Conservation (phyloP, 345 rosid genomes). For the Microthlaspi erraticum region DNA sequence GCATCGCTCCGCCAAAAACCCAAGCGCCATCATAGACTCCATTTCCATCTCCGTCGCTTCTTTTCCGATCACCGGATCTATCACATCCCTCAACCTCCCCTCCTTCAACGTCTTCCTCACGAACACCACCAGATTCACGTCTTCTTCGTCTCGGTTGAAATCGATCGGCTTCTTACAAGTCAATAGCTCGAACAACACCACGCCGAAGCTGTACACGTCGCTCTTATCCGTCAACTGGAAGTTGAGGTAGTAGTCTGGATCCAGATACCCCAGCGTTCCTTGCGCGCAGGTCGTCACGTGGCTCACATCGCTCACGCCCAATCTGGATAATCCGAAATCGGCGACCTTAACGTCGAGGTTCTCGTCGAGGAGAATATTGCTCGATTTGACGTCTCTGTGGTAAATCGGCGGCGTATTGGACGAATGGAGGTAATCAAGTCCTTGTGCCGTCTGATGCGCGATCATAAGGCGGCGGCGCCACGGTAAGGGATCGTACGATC, state of each 20-base stretch:
- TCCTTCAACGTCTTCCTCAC: constrained; percentile 50
- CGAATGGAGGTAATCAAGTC: constrained; percentile 61
- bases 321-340: constrained; percentile 63
- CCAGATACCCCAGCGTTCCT: constrained; percentile 68
- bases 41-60: constrained; percentile 45
- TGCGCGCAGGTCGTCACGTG: constrained; percentile 66
- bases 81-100: constrained; percentile 47
- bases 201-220: constrained; percentile 70
- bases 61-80: constrained; percentile 51
- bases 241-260: constrained; percentile 65
- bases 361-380: constrained; percentile 62
- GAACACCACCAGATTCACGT: constrained; percentile 60
- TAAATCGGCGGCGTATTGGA: constrained; percentile 63
- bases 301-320: constrained; percentile 50
- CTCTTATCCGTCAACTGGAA: constrained; percentile 68
- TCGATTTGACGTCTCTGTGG: constrained; percentile 63
- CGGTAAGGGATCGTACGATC: constrained; percentile 36
- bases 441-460: constrained; percentile 61
- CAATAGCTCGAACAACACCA: constrained; percentile 61
- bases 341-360: constrained; percentile 60
- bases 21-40: constrained; percentile 56
- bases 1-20: constrained; percentile 51
- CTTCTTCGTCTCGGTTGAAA: constrained; percentile 58
- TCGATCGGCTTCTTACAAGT: constrained; percentile 59
- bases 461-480: constrained; percentile 54